Evolutionary conservation across 176 grass and related monocot species (phyloP).

Genomic region (Elymus sibiricus): DNA sequence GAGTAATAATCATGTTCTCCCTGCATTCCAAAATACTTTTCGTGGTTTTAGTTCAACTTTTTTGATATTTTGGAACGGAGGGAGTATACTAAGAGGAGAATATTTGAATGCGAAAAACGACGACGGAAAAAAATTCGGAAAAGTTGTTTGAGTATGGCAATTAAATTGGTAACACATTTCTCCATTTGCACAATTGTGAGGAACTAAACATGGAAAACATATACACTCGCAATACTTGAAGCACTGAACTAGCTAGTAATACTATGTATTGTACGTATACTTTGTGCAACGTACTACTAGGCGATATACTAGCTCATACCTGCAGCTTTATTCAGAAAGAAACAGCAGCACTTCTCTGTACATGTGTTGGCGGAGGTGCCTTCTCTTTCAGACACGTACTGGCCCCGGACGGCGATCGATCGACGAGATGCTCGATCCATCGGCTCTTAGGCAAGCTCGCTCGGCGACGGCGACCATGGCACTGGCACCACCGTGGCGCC

Average conservation of each 20-base stretch:
- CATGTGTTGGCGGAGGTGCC: neutral
- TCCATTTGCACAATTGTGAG: neutral
- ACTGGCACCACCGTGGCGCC: neutral
- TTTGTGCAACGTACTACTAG: neutral
- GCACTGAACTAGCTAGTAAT: neutral
- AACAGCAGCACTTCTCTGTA: neutral
- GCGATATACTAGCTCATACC: neutral
- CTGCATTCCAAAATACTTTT: no score
- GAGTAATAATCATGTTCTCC: no score
- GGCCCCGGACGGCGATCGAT: neutral
- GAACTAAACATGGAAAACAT: neutral
- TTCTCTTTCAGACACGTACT: neutral
- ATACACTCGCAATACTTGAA: neutral
- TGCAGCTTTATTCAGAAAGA: neutral
- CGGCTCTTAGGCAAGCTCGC: neutral
- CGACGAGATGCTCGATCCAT: neutral
- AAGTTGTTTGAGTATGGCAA: neutral
- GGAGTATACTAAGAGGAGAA: no score
- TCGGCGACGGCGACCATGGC: neutral
- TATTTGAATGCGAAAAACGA: no score
- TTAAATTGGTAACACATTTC: neutral
- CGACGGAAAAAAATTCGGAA: no score
- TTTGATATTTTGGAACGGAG: no score
- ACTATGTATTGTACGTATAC: neutral
- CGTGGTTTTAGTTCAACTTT: no score